phyloP scores from a whole-genome alignment of 108 stramenopile genomes.

The Cyclotella baltica region DNA sequence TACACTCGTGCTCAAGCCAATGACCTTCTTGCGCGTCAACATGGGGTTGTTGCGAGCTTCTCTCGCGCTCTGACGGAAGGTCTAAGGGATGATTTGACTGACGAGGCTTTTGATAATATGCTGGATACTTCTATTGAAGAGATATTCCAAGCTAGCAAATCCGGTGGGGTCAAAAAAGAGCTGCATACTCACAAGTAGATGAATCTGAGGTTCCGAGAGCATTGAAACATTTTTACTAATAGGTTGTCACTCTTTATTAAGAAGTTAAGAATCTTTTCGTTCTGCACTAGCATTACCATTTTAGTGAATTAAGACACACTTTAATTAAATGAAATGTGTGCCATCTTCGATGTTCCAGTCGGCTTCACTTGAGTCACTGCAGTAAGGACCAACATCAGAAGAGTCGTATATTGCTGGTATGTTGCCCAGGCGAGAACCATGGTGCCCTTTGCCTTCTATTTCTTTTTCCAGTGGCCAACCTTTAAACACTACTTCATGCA shows the following conservation, averaged over 20 bases:
- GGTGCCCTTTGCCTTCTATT: constrained; percentile 2
- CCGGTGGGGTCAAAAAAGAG: constrained; percentile 23
- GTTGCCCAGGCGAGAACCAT: constrained; percentile 18
- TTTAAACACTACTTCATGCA: constrained; percentile 18
- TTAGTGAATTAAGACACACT: neutral
- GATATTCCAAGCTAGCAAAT: constrained; percentile 64
- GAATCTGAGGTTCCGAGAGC: no score
- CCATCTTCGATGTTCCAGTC: constrained; percentile 23
- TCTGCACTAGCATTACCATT: no score
- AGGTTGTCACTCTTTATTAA: no score
- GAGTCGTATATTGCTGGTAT: constrained; percentile 10
- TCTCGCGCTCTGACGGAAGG: constrained; percentile 83
- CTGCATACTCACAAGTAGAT: constrained; percentile 27
- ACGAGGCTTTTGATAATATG: constrained; percentile 64
- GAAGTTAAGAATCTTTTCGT: no score
- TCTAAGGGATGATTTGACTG: constrained; percentile 55
- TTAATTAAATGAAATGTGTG: constrained; percentile 33
- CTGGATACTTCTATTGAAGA: constrained; percentile 64
- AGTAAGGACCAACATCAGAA: constrained; percentile 28
- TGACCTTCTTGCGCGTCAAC: constrained; percentile 59
- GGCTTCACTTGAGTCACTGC: neutral
- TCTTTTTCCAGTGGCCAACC: constrained; percentile 14
- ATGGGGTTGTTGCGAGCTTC: constrained; percentile 82
- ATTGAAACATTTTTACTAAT: no score
- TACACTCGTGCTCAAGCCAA: constrained; percentile 72